Conservation (phyloP, 352 stramenopile genomes). For the Globisporangium splendens region DNA sequence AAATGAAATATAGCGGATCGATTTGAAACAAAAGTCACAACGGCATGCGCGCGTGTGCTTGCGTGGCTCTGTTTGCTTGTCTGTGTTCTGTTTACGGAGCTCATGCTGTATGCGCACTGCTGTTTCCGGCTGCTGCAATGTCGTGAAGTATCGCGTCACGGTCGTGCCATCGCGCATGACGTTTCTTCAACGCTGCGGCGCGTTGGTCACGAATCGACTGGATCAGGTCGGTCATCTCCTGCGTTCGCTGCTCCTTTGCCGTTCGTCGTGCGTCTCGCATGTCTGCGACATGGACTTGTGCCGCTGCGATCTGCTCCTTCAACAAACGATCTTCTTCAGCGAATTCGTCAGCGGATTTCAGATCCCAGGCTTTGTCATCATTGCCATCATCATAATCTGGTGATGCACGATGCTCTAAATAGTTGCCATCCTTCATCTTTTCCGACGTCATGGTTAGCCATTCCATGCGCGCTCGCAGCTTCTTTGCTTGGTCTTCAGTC, state of each 20-base stretch:
- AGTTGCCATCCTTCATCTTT: constrained; percentile 13
- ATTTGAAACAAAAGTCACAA: too few relatives aligned
- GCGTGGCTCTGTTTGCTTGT: too few relatives aligned
- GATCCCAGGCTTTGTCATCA: not conserved
- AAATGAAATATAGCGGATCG: too few relatives aligned
- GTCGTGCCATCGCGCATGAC: constrained; percentile 26
- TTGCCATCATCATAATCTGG: not conserved
- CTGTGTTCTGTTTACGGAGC: not conserved
- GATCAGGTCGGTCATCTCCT: constrained; percentile 28
- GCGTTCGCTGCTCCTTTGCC: constrained; percentile 31
- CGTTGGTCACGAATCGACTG: constrained; percentile 34
- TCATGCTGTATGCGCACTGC: not conserved
- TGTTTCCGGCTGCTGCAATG: not conserved
- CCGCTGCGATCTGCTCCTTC: constrained; percentile 23
- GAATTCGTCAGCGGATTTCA: constrained; percentile 24
- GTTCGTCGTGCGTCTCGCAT: constrained; percentile 21
- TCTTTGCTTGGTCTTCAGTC: constrained; percentile 42
- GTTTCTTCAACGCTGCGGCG: constrained; percentile 25
- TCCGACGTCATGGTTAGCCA: constrained; percentile 27
- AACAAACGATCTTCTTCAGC: constrained; percentile 24
- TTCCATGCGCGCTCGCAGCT: constrained; percentile 32
- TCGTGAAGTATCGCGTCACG: constrained; percentile 10
- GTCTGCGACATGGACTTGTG: constrained; percentile 25
- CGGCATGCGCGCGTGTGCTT: too few relatives aligned
- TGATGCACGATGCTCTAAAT: not conserved